Percentiles rank a stretch among this genome's conserved stretches.
Evolutionary conservation across 208 protist species (phyloP).

Genomic region (Leishmania arabica): DNA sequence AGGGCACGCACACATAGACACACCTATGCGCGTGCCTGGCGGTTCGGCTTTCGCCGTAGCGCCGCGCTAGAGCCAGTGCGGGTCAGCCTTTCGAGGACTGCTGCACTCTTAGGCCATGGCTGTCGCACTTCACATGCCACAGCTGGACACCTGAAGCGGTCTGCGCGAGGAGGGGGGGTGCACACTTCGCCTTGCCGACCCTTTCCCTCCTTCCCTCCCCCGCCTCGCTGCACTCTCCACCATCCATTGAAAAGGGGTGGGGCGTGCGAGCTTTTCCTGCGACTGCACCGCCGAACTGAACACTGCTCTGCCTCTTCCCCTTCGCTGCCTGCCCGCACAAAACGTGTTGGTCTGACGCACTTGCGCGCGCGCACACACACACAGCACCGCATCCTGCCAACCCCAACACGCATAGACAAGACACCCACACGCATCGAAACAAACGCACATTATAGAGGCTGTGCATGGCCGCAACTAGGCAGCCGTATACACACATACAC

Average conservation of each 20-base stretch:
- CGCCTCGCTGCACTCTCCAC: neutral
- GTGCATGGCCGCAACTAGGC: neutral
- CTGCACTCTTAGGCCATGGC: neutral
- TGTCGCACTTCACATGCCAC: neutral
- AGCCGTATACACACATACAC: neutral
- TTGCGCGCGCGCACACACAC: neutral
- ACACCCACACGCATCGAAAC: neutral
- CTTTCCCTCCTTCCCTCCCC: neutral
- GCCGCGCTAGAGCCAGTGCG: neutral
- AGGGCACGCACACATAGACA: too few species aligned
- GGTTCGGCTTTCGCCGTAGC: neutral
- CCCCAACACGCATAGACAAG: neutral
- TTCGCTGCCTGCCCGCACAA: neutral
- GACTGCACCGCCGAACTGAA: neutral
- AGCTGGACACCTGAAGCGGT: neutral
- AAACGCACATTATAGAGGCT: neutral
- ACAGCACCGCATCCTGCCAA: neutral
- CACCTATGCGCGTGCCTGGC: neutral
- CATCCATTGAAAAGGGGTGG: neutral
- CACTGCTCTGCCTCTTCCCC: neutral
- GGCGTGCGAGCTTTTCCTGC: neutral
- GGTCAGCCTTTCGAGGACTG: neutral
- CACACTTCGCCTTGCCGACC: neutral
- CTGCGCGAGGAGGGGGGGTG: neutral
- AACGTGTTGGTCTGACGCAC: neutral